Percentiles rank a stretch among this genome's conserved stretches.
phyloP scores from a whole-genome alignment of 192 early-diverging fungal genomes.

The Backusella macrospora region DNA sequence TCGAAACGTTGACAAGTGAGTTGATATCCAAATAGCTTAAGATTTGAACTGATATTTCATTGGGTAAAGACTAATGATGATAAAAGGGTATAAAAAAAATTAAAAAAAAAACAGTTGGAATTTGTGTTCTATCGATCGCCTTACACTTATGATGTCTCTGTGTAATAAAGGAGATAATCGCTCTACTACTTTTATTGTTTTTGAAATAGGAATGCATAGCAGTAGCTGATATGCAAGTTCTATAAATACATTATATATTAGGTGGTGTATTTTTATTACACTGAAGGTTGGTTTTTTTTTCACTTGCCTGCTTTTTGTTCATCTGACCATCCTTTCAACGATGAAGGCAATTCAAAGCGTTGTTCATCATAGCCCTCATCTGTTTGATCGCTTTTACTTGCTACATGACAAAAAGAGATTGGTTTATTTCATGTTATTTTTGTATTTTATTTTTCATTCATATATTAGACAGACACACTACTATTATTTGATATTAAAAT shows the following conservation, averaged over 20 bases:
- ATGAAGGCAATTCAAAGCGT: slow-evolving; percentile 46
- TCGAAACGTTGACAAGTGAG: slow-evolving; percentile 48
- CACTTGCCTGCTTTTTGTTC: slow-evolving; percentile 52
- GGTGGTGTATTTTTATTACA: neutral
- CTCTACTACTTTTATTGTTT: slow-evolving; percentile 45
- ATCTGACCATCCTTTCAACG: slow-evolving; percentile 45
- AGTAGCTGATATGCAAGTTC: slow-evolving; percentile 64
- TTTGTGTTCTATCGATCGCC: neutral
- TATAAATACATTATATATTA: slow-evolving; percentile 15
- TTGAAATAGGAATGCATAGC: slow-evolving; percentile 50
- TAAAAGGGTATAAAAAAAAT: neutral
- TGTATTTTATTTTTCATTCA: neutral
- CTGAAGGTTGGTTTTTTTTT: neutral
- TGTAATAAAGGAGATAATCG: slow-evolving; percentile 55
- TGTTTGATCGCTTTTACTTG: slow-evolving; percentile 20
- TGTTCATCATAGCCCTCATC: slow-evolving; percentile 44
- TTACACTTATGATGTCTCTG: slow-evolving; percentile 58
- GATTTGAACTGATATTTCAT: slow-evolving; percentile 59
- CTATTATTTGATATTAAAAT: neutral
- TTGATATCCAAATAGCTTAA: slow-evolving; percentile 52
- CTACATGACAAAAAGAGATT: neutral
- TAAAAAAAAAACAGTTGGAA: neutral
- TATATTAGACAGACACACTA: neutral
- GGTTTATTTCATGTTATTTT: no score
- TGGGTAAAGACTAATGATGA: slow-evolving; percentile 46